Conservation (phyloP, 345 rosid genomes). For the Theobroma cacao region DNA sequence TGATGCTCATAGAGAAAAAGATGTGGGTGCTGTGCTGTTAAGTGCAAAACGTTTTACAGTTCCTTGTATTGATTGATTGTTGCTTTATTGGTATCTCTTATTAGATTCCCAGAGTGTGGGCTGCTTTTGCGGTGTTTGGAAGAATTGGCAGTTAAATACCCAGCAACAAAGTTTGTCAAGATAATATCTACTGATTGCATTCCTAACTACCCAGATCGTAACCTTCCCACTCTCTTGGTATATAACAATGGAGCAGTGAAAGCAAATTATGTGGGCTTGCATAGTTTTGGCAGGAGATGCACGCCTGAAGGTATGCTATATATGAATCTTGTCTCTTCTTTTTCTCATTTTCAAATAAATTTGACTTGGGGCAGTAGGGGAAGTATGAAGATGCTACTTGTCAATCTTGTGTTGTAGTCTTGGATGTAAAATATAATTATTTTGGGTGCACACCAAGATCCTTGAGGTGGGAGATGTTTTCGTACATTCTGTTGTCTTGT, state of each 20-base stretch:
- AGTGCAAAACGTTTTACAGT: neutral
- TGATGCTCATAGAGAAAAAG: neutral
- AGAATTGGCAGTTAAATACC: constrained; percentile 76
- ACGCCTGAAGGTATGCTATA: constrained; percentile 74
- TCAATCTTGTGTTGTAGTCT: neutral
- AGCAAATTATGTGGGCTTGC: constrained; percentile 83
- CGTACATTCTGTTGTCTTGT: neutral
- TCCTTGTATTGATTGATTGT: neutral
- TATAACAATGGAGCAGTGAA: constrained; percentile 86
- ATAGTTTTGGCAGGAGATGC: constrained; percentile 85
- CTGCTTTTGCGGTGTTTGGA: constrained; percentile 76
- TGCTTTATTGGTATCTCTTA: neutral
- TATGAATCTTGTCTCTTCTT: neutral
- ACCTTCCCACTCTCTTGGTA: constrained; percentile 87
- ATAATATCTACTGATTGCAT: constrained; percentile 95
- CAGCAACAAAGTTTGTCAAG: constrained; percentile 92
- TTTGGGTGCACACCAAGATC: neutral
- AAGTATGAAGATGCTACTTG: neutral
- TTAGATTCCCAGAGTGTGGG: constrained; percentile 71
- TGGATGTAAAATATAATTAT: neutral
- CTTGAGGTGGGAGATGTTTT: neutral
- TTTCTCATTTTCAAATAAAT: neutral
- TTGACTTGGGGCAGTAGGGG: neutral
- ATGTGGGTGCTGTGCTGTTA: neutral
- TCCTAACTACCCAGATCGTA: constrained; percentile 85